Conservation (phyloP, 495 filamentous ascomycete genomes). For the Jackrogersella multiformis region DNA sequence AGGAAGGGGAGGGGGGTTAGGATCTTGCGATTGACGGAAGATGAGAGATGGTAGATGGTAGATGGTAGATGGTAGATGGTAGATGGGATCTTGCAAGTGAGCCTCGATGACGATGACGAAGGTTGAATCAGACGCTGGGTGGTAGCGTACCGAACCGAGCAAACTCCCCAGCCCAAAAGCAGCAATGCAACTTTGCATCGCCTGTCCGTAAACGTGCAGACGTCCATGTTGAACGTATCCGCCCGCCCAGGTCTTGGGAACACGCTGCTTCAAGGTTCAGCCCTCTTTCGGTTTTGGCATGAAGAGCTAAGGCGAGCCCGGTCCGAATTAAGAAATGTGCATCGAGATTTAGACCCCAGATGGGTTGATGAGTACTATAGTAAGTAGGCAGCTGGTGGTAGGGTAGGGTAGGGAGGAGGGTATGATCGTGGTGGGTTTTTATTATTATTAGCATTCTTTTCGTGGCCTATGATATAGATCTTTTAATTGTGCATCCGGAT, state of each 20-base stretch:
- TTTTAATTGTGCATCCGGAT: no score
- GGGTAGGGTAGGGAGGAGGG: not conserved
- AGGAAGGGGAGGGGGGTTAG: not conserved
- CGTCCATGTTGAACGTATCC: not conserved
- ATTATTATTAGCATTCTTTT: constrained; percentile 30
- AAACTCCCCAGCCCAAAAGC: not conserved
- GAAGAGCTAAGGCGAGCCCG: constrained; percentile 8
- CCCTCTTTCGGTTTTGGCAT: constrained; percentile 2
- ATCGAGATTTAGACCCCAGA: constrained; percentile 35
- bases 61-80: no score
- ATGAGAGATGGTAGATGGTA: no score
- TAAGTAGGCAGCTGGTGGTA: constrained; percentile 1
- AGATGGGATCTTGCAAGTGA: constrained; percentile 17
- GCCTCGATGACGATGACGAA: constrained; percentile 31
- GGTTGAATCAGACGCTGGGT: no score
- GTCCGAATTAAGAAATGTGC: constrained; percentile 29
- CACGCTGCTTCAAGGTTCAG: constrained; percentile 9
- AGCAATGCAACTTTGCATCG: no score
- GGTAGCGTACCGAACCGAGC: constrained; percentile 1
- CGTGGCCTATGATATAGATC: no score
- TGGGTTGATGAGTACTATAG: not conserved
- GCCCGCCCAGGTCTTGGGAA: constrained; percentile 13
- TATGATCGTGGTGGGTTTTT: constrained; percentile 6
- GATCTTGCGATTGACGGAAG: constrained; percentile 2
- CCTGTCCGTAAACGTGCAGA: no score